Base-by-base conservation (phyloP, 257 asterid species). In the Fraxinus pennsylvanica region DNA sequence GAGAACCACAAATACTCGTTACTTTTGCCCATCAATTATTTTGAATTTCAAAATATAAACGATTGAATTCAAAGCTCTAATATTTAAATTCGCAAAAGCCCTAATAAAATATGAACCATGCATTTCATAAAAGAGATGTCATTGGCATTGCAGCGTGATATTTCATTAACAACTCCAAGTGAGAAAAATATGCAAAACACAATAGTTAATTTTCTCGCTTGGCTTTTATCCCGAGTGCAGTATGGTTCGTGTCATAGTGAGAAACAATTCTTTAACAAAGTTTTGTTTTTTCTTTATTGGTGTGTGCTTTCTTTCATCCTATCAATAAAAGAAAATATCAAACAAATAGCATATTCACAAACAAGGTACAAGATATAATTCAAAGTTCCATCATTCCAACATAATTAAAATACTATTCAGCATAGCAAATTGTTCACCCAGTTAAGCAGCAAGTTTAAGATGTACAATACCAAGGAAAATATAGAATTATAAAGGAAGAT, bases 391-490 rank as follows among this genome's bases (percentile, higher is more conserved):
- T 21, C n/a, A 47, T 47, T 17, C 59, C 21, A 6, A 15, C 59
- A 47, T 3, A 81, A 76, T n/a, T n/a, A 17, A 17, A 68, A 47
- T 72, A 13, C 80, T 19, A 68, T 39, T 68, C 73, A 38, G 65
- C 30, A 9, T 12, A n/a, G 66, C 13, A 57, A n/a, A 57, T 57
- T 17, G 29, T n/a, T 57, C 27, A 4, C 12, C 66, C 66, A 57
- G 66, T 57, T n/a, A 57, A n/a, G 12, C 27, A 57, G 66, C 66
- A 0, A 57, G 29, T 57, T 7, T 5, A n/a, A n/a, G 66, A 57
- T 57, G 59, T 47, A 47, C n/a, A 15, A 4, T 15, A 47, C 59
- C 1, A 47, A 47, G 17, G 21, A 14, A 14, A 47, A 15, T 4
- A 47, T 13, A 13, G 54, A 47, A 47, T 14, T 47, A 47, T 47